Conservation (phyloP, 331 rosid species). For the Telfairia occidentalis region DNA sequence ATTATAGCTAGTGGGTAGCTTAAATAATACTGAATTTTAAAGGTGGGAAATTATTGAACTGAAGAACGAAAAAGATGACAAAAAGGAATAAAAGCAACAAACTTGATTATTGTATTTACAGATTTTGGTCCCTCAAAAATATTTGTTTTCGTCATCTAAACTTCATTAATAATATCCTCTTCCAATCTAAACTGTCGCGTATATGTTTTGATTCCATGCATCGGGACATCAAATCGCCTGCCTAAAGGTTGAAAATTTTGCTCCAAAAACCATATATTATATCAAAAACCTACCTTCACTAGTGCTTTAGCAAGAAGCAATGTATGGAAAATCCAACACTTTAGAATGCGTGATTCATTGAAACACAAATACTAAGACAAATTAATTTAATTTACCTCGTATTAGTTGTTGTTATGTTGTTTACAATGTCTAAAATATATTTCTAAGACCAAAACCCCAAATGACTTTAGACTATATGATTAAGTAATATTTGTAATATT, state of each 20-base stretch:
- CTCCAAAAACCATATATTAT: not conserved
- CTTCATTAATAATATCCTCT: not conserved
- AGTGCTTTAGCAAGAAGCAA: not conserved
- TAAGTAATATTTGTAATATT: not conserved
- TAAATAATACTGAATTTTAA: too few species aligned
- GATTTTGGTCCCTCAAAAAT: not conserved
- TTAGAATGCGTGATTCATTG: not conserved
- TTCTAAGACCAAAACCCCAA: not conserved
- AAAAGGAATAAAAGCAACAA: not conserved
- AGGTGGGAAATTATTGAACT: not conserved
- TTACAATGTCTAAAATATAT: not conserved
- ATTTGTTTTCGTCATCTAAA: not conserved
- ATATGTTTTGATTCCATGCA: conserved; percentile 6
- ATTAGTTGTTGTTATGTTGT: not conserved
- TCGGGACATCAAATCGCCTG: not conserved
- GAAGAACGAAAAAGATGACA: too few species aligned
- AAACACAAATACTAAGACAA: not conserved
- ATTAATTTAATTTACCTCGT: not conserved
- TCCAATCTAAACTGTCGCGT: conserved; percentile 1
- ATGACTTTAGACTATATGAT: not conserved
- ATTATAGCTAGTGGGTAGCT: not conserved
- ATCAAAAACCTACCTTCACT: not conserved
- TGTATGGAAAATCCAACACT: not conserved
- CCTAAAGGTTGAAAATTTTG: not conserved
- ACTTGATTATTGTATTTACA: not conserved